Evolutionary conservation across 192 early-diverging fungal species (phyloP).

Genomic region (Chytriomyces sp.): DNA sequence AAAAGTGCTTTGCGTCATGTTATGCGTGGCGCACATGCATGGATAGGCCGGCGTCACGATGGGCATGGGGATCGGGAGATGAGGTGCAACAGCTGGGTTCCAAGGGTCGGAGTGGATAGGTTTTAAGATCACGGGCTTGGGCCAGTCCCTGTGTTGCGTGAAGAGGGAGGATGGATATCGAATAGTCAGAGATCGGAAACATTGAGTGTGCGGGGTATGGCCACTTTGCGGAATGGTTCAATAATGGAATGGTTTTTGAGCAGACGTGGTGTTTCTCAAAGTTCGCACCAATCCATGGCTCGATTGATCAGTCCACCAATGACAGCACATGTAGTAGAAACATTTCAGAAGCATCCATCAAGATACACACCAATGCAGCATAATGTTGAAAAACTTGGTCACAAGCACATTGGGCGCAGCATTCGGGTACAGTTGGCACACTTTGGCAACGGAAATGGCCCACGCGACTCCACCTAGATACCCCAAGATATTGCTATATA

Average conservation of each 20-base stretch:
- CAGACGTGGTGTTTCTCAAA: too few relatives aligned
- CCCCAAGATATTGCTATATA: constrained; percentile 97
- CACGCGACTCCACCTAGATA: constrained; percentile 98
- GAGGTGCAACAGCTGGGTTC: constrained; percentile 83
- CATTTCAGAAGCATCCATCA: background rate
- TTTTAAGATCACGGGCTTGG: constrained; percentile 86
- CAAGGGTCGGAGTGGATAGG: constrained; percentile 83
- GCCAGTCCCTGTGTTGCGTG: constrained; percentile 69
- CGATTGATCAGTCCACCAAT: too few relatives aligned
- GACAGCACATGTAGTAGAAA: background rate
- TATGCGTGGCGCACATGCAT: constrained; percentile 97
- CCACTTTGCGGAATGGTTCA: too few relatives aligned
- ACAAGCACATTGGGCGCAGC: constrained; percentile 84
- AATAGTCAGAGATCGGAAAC: background rate
- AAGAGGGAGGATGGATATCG: background rate
- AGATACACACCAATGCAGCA: constrained; percentile 71
- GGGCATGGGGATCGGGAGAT: constrained; percentile 89
- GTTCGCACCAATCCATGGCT: too few relatives aligned
- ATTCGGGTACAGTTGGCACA: constrained; percentile 95
- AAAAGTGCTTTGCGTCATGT: constrained; percentile 85
- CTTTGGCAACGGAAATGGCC: constrained; percentile 93
- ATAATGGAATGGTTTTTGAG: too few relatives aligned
- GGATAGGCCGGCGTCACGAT: constrained; percentile 99
- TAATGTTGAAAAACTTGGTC: constrained; percentile 82
- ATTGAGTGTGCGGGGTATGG: background rate